These are phyloP conservation scores for Lepidium sativum DNA, from an alignment of 345 rosid species.

Conservation along the genomic window DNA sequence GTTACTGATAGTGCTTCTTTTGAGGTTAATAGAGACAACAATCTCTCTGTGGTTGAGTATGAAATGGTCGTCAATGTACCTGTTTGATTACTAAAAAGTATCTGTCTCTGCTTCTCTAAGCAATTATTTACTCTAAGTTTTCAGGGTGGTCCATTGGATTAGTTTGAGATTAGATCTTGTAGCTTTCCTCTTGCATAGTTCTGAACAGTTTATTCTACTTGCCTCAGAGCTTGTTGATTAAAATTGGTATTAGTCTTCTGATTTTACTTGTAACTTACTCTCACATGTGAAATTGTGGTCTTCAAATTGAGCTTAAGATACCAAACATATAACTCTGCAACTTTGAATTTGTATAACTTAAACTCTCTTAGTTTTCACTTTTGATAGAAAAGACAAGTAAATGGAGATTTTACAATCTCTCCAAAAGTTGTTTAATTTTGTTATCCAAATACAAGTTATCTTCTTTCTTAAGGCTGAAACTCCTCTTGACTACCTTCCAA, in stretches of 20 bases:
- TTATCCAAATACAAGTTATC: neutral
- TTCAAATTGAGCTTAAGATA: neutral
- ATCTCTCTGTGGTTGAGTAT: conserved; percentile 42
- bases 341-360: conserved; percentile 6
- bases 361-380: neutral
- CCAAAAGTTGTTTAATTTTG: conserved; percentile 5
- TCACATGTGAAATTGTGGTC: neutral
- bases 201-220: neutral
- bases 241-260: neutral
- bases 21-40: conserved; percentile 33
- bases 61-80: conserved; percentile 34
- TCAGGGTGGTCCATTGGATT: neutral
- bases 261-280: neutral
- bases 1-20: conserved; percentile 31
- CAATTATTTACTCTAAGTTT: neutral
- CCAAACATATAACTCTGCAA: conserved; percentile 7
- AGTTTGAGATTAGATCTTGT: neutral
- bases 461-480: conserved; percentile 33
- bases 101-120: neutral
- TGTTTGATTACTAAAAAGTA: neutral
- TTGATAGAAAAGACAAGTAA: conserved; percentile 4
- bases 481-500: conserved; percentile 29
- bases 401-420: neutral
- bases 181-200: neutral
- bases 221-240: neutral